Evolutionary conservation across 139 green algal species (phyloP).

Genomic region (Mesotaenium endlicherianum): DNA sequence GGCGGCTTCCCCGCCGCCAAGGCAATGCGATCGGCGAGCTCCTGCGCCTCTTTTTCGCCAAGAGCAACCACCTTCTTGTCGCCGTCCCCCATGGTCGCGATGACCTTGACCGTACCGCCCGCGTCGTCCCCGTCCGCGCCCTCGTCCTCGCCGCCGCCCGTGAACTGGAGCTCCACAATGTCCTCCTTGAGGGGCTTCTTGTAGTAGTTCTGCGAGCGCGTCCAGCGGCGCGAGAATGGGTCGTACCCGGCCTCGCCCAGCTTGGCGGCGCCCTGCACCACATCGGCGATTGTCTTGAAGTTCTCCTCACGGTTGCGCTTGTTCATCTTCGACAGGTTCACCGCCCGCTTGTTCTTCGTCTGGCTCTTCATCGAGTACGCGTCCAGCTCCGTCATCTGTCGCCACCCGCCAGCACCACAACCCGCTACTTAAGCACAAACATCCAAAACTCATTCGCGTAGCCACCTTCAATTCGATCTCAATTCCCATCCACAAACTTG

Average conservation of each 20-base stretch:
- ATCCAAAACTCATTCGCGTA: too few species aligned
- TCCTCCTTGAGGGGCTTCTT: neutral
- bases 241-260: conserved; percentile 21
- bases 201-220: conserved; percentile 46
- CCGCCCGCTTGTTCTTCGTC: too few species aligned
- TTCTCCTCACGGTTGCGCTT: conserved; percentile 46
- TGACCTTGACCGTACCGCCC: neutral
- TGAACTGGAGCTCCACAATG: neutral
- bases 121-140: neutral
- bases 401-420: too few species aligned
- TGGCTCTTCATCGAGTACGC: neutral
- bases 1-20: too few species aligned
- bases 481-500: too few species aligned
- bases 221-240: conserved; percentile 43
- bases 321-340: conserved; percentile 40
- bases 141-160: neutral
- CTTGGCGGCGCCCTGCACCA: neutral
- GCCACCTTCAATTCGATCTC: too few species aligned
- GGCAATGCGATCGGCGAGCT: conserved; percentile 2
- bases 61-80: neutral
- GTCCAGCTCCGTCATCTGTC: conserved; percentile 19
- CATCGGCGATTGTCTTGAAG: neutral
- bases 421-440: too few species aligned
- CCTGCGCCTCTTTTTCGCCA: conserved; percentile 4
- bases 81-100: neutral